Percentiles rank a stretch among this genome's conserved stretches.
Conservation (phyloP, 192 early-diverging fungal genomes). For the Funneliformis mosseae region DNA sequence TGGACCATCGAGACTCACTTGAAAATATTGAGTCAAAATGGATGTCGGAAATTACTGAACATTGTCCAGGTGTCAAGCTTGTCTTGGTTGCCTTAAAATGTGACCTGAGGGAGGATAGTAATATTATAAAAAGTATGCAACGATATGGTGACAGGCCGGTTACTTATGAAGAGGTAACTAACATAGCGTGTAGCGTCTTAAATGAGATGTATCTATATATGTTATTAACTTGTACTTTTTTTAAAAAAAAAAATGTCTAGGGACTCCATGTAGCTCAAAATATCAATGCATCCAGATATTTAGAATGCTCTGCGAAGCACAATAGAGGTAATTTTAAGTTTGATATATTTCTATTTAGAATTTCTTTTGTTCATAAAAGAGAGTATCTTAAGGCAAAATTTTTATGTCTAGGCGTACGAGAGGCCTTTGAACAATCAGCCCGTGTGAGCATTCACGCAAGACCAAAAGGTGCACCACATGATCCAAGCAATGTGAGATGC, state of each 20-base stretch:
- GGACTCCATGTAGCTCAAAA: slow-evolving; percentile 76
- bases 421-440: slow-evolving; percentile 86
- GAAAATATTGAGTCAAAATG: slow-evolving; percentile 81
- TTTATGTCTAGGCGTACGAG: slow-evolving; percentile 71
- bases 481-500: background rate
- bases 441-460: slow-evolving; percentile 72
- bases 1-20: slow-evolving; percentile 79
- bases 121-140: slow-evolving; percentile 72
- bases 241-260: slow-evolving; percentile 38
- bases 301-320: slow-evolving; percentile 86
- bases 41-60: slow-evolving; percentile 86
- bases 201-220: background rate
- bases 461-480: slow-evolving; percentile 3
- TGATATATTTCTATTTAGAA: background rate
- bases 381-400: too few relatives aligned
- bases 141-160: slow-evolving; percentile 76
- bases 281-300: slow-evolving; percentile 84
- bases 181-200: background rate
- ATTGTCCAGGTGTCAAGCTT: slow-evolving; percentile 83
- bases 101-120: slow-evolving; percentile 81
- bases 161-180: slow-evolving; percentile 63
- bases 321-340: slow-evolving; percentile 27
- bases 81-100: slow-evolving; percentile 87
- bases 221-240: background rate
- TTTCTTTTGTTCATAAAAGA: background rate